Base-by-base conservation (phyloP, 2,329 filamentous ascomycete genomes). In the Apiospora marii region DNA sequence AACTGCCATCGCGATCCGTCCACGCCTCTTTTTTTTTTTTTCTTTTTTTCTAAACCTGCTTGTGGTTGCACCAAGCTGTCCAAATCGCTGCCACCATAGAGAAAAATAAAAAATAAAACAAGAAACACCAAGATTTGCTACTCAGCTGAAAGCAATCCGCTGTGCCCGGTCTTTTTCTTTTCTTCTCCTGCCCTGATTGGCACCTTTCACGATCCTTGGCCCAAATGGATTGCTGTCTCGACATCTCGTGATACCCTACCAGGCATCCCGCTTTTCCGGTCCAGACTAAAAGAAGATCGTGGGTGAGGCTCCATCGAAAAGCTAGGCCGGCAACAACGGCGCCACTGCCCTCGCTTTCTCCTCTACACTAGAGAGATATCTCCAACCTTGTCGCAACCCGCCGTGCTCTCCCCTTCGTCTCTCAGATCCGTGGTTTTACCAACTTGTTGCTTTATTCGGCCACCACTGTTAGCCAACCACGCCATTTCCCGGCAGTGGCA, bases 231-330 rank as follows among this genome's bases (percentile, higher is more conserved):
- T 64, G n/a, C 58, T 24, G 58, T n/a, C 30, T 64, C 34, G 58
- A 41, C 58, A 41, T 4, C 34, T 64, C 58, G 22, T 64, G 58
- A 64, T 24, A 64, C 58, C 58, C 22, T 64, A 41, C 19, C 58
- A 24, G 19, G 58, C 58, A 41, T 64, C 58, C 58, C 58, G 58
- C 58, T 64, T 64, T 64, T 64, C 30, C 58, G 58, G 58, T 64
- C 30, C 58, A 64, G n/a, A n/a, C 58, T 64, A 41, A 61, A 64
- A 41, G 58, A 64, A 64, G 58, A 64, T 64, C 58, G 58, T 64
- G 58, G 58, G 58, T 64, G 58, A 64, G 58, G 58, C 34, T 64
- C 58, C 58, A 64, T 64, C 58, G 34, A 64, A 64, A 64, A 64
- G 58, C 58, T 22, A 64, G 58, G 58, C 58, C 34, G 58, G 58